Percentiles rank a stretch among this genome's conserved stretches.
These are phyloP conservation scores for Sideroxylon spinosum DNA, from an alignment of 179 eudicot species.

Conservation along the genomic window DNA sequence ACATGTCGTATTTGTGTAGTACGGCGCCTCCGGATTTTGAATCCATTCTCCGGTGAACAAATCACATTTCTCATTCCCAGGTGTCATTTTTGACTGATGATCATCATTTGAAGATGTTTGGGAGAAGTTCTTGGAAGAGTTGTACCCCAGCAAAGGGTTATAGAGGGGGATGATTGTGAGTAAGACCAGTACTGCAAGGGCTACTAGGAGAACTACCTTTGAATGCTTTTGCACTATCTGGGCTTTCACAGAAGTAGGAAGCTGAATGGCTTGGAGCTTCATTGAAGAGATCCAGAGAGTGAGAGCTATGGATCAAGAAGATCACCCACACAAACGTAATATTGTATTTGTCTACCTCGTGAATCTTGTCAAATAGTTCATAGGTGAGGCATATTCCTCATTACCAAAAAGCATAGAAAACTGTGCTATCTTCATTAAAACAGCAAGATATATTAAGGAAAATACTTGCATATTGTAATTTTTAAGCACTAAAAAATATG, in stretches of 20 bases:
- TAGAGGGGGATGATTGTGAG: constrained; percentile 38
- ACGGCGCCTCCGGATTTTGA: constrained; percentile 10
- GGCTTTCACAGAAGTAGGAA: constrained; percentile 24
- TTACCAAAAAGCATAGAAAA: too few relatives aligned
- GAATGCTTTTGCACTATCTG: constrained; percentile 28
- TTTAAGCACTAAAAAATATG: too few relatives aligned
- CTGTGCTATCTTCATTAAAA: too few relatives aligned
- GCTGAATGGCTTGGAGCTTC: constrained; percentile 35
- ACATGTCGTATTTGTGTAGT: constrained; percentile 21
- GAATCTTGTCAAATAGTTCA: too few relatives aligned
- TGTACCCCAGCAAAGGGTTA: constrained; percentile 26
- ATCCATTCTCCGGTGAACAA: constrained; percentile 22
- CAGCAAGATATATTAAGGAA: too few relatives aligned
- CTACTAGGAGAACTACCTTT: constrained; percentile 28
- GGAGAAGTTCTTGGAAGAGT: constrained; percentile 11
- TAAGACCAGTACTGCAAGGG: constrained; percentile 23
- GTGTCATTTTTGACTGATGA: neutral
- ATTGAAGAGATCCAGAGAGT: constrained; percentile 10
- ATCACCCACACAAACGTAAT: too few relatives aligned
- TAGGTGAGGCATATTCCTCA: too few relatives aligned
- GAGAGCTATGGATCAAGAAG: neutral
- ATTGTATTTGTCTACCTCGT: too few relatives aligned
- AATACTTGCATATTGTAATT: too few relatives aligned
- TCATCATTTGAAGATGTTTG: neutral
- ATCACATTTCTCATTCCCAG: constrained; percentile 13